Conservation (phyloP, 805 yeast genomes). For the Monosporozyma aerobia region DNA sequence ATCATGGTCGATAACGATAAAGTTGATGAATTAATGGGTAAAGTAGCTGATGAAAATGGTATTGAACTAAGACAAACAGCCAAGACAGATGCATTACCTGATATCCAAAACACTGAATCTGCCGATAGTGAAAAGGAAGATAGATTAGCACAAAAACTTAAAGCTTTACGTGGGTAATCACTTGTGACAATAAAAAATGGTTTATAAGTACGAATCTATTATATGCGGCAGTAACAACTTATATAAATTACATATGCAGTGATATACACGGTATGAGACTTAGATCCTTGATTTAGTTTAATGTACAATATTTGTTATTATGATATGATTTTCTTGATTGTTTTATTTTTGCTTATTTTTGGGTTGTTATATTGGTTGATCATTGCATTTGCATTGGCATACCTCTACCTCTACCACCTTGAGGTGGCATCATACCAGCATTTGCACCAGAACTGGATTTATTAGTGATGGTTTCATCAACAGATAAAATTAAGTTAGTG, state of each 20-base stretch:
- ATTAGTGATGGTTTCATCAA: conserved; percentile 85
- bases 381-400: conserved; percentile 37
- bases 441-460: conserved; percentile 51
- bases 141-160: conserved; percentile 71
- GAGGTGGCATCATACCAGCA: conserved; percentile 41
- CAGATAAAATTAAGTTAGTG: conserved; percentile 83
- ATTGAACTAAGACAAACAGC: conserved; percentile 82
- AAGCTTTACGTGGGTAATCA: conserved; percentile 59
- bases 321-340: background rate
- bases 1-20: conserved; percentile 89
- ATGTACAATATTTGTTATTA: conserved; percentile 3
- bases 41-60: conserved; percentile 97
- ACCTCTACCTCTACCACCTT: conserved; percentile 66
- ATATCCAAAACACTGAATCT: conserved; percentile 44
- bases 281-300: background rate
- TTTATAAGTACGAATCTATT: background rate
- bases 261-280: background rate
- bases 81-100: conserved; percentile 39
- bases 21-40: conserved; percentile 81
- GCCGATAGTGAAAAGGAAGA: conserved; percentile 74
- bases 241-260: background rate
- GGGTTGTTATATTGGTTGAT: background rate
- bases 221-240: background rate
- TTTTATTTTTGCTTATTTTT: background rate
- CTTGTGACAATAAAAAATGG: background rate